phyloP scores from a whole-genome alignment of 1,139 yeast genomes.

The Saccharomyces pastorianus region DNA sequence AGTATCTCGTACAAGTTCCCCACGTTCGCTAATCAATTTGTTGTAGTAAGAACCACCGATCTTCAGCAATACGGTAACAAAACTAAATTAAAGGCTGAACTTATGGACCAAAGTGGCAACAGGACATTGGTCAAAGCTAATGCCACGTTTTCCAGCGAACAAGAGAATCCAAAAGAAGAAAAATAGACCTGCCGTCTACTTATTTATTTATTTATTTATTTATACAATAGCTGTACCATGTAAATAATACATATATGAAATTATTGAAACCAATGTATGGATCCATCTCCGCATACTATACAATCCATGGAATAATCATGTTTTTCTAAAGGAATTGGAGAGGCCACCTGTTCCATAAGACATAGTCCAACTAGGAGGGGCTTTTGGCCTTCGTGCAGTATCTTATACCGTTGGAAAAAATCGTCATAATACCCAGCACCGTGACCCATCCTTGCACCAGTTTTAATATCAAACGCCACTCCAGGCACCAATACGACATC shows the following conservation, averaged over 20 bases:
- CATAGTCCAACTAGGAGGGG: slow-evolving; percentile 46
- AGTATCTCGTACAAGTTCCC: slow-evolving; percentile 52
- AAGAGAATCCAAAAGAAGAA: neutral
- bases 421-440: slow-evolving; percentile 93
- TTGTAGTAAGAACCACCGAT: slow-evolving; percentile 50
- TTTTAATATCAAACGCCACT: slow-evolving; percentile 53
- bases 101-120: slow-evolving; percentile 39
- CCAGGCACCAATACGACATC: slow-evolving; percentile 82
- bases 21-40: slow-evolving; percentile 70
- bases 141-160: slow-evolving; percentile 29
- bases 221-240: slow-evolving; percentile 3
- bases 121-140: slow-evolving; percentile 40
- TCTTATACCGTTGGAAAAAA: slow-evolving; percentile 47
- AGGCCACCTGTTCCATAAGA: slow-evolving; percentile 42
- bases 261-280: slow-evolving; percentile 18
- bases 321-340: slow-evolving; percentile 48
- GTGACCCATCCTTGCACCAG: slow-evolving; percentile 67
- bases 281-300: slow-evolving; percentile 40
- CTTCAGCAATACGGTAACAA: slow-evolving; percentile 31
- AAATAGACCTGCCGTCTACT: neutral
- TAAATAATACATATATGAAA: slow-evolving; percentile 3
- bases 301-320: slow-evolving; percentile 67
- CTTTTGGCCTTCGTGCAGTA: slow-evolving; percentile 18
- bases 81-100: slow-evolving; percentile 33
- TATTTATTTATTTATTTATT: slow-evolving; percentile 4